Base-by-base conservation (phyloP, 768 basidiomycete species). In the Podaxis mareebaensis region DNA sequence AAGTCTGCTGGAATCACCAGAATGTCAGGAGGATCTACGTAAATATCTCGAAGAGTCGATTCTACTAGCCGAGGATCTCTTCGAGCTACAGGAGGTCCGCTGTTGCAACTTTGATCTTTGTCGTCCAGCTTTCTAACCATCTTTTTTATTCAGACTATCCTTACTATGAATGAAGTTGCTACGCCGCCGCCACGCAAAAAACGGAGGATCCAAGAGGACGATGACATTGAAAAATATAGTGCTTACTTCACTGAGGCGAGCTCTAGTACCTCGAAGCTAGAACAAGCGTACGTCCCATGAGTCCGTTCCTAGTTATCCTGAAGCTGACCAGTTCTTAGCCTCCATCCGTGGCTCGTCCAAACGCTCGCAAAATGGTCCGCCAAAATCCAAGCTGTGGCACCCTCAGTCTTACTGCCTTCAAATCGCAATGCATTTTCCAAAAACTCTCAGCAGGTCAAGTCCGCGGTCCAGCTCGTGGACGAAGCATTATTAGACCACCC, bases 361-460 rank as follows among this genome's bases (percentile, higher is more conserved):
- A 95, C 92, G 1, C 82, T 99, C 26, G 79, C 83, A 42, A 99
- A 99, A 75, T 99, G 97, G 97, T 97, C 95, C 10, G 82, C 89
- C 26, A 99, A 99, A 78, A 91, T 99, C 42, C 92, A 95, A 70
- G 92, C 96, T 0, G 95, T 97, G 4, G 86, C 95, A 2, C 89
- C 94, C 11, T 87, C 89, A 6, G 88, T 83, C 46, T 84, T 92
- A 12, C 79, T 88, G 4, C 87, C 89, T 48, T 85, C 83, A 12
- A 90, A 85, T 67, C 84, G 85, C n/a, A 87, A 85, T 61, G 78
- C 89, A 5, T 93, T 94, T 74, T 82, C 77, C 24, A 83, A 79
- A 76, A 79, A 78, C 71, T 80, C 79, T 44, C 85, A 82, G 71
- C 80, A 76, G 54, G 74, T 79, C 58, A 91, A 87, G 71, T 85